Base-by-base conservation (phyloP, 495 filamentous ascomycete genomes). In the Diplogelasinospora grovesii region DNA sequence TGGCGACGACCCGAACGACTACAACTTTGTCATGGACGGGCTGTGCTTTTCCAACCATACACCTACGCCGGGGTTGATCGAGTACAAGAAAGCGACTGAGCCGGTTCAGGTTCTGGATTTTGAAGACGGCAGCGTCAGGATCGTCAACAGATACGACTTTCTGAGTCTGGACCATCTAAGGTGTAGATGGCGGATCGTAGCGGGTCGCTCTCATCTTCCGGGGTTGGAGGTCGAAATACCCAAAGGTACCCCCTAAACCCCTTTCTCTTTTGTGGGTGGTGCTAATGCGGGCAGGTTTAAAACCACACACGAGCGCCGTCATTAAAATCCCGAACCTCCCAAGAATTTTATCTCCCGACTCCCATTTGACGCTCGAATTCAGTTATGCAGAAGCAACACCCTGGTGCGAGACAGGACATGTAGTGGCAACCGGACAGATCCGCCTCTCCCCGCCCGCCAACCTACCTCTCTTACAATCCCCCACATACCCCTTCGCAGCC, bases 11-110 rank as follows among this genome's bases (percentile, higher is more conserved):
- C 82, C 81, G 1, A 79, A 86, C 44, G 81, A 85, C 53, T 69
- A 66, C 11, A 77, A 76, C 49, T 86, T 85, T 48, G 78, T 82
- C 24, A 64, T 83, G 59, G 82, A 85, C 50, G 82, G 82, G 10
- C 65, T 86, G 7, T 67, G 72, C 21, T 64, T 66, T 36, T 81
- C 77, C 0, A 64, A 73, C 28, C 82, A 85, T 49, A 69, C 55
- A 0, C 75, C 82, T 1, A 71, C 65, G 0, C 78, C 78, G 0
- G 82, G 79, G 0, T 57, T 85, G 19, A 43, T 60, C 11, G 81
- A 86, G 57, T 77, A 81, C 45, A 73, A 74, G 44, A 83, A 82
- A 47, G 75, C 70, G 4, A 79, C 83, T 38, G 73, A 80, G 37
- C 81, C 81, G 0, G 70, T 82, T 1, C 68, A 74, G 39, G 58